Conservation (phyloP, 768 basidiomycete genomes). For the Boletus edulis region DNA sequence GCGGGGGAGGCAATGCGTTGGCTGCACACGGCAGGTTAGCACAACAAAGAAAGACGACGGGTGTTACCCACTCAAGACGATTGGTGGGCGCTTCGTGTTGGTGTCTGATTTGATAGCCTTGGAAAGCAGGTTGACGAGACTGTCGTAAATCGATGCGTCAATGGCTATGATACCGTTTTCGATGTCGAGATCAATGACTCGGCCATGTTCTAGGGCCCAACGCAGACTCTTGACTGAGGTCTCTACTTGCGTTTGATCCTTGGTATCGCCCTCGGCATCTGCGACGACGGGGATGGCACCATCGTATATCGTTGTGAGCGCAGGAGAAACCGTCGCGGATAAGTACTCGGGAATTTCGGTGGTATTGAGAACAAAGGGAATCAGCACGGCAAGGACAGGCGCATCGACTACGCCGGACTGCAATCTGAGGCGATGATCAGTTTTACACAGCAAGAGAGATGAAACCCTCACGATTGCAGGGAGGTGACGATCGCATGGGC, state of each 20-base stretch:
- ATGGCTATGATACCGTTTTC: conserved; percentile 45
- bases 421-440: conserved; percentile 14
- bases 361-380: conserved; percentile 60
- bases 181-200: conserved; percentile 71
- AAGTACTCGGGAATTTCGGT: conserved; percentile 41
- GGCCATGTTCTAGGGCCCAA: conserved; percentile 64
- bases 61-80: conserved; percentile 57
- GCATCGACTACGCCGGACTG: conserved; percentile 18
- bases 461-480: conserved; percentile 37
- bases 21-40: conserved; percentile 41
- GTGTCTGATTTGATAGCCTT: conserved; percentile 45
- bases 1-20: conserved; percentile 77
- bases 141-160: conserved; percentile 56
- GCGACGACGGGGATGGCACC: conserved; percentile 38
- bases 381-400: conserved; percentile 53
- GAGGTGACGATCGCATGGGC: conserved; percentile 41
- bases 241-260: conserved; percentile 26
- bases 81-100: conserved; percentile 43
- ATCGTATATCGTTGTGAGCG: conserved; percentile 58
- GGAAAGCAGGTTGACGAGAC: conserved; percentile 67
- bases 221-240: conserved; percentile 52
- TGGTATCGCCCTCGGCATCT: conserved; percentile 18
- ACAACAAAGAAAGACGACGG: neutral
- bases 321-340: neutral
- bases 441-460: neutral